These are phyloP conservation scores for Cicer judaicum DNA, from an alignment of 306 rosid genomes.

Conservation along the genomic window DNA sequence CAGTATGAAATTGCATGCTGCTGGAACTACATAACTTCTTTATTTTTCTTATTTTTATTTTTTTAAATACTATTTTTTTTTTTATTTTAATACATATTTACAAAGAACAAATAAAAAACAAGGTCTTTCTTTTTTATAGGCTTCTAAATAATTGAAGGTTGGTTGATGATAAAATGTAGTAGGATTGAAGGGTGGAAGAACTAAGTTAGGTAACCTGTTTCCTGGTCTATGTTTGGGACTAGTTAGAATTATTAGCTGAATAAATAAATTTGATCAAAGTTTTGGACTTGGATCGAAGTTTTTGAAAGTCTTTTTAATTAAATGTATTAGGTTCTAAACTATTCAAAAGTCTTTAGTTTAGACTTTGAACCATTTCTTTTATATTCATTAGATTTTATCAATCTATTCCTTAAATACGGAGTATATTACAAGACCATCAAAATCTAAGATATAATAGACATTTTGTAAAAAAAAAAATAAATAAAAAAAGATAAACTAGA, in stretches of 20 bases:
- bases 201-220: neutral
- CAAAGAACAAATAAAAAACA: neutral
- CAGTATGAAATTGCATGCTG: too few species aligned
- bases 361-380: too few species aligned
- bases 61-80: slow-evolving; percentile 30
- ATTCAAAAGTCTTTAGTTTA: neutral
- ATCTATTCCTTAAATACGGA: too few species aligned
- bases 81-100: slow-evolving; percentile 24
- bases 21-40: neutral
- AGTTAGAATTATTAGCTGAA: too few species aligned
- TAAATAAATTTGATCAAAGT: too few species aligned
- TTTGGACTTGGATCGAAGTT: neutral
- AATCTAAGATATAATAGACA: too few species aligned
- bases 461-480: too few species aligned
- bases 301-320: neutral
- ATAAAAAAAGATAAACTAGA: too few species aligned
- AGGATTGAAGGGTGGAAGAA: neutral
- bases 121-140: slow-evolving; percentile 8
- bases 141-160: neutral
- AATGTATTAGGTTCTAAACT: too few species aligned
- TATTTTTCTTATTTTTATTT: neutral
- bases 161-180: neutral
- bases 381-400: too few species aligned
- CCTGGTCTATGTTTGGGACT: too few species aligned
- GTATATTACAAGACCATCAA: too few species aligned